Evolutionary conservation across 2,329 filamentous ascomycete species (phyloP).

Genomic region (Septoria petroselini): DNA sequence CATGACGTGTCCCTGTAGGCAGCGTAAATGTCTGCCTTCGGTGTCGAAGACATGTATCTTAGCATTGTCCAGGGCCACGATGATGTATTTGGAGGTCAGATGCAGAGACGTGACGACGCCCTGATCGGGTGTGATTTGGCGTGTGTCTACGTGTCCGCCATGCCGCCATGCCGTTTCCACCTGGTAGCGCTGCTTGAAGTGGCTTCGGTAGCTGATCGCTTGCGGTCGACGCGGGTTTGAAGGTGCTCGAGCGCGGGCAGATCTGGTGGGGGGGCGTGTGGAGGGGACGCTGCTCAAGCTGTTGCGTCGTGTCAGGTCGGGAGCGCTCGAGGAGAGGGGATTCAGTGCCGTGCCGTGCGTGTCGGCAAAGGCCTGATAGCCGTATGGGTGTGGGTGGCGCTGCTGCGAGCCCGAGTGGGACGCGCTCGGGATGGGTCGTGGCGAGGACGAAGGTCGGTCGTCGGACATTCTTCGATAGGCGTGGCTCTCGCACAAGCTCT

Average conservation of each 20-base stretch:
- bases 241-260: slow-evolving; percentile 38
- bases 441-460: slow-evolving; percentile 32
- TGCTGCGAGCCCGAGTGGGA: slow-evolving; percentile 19
- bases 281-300: slow-evolving; percentile 27
- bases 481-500: slow-evolving; percentile 92
- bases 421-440: slow-evolving; percentile 25
- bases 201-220: slow-evolving; percentile 83
- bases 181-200: slow-evolving; percentile 96
- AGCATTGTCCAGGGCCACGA: slow-evolving; percentile 94
- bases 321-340: slow-evolving; percentile 47
- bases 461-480: slow-evolving; percentile 67
- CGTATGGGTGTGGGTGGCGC: slow-evolving; percentile 32
- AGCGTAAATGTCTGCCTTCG: slow-evolving; percentile 81
- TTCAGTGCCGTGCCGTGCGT: slow-evolving; percentile 32
- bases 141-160: slow-evolving; percentile 76
- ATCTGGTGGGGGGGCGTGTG: slow-evolving; percentile 29
- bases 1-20: slow-evolving; percentile 94
- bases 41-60: slow-evolving; percentile 98
- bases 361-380: slow-evolving; percentile 29
- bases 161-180: slow-evolving; percentile 96
- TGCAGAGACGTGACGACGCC: slow-evolving; percentile 96
- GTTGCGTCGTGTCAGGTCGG: slow-evolving; percentile 43
- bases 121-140: slow-evolving; percentile 92
- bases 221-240: slow-evolving; percentile 51
- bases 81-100: slow-evolving; percentile 91